These are phyloP conservation scores for Pterocarpus santalinus DNA, from an alignment of 306 rosid genomes.

Conservation along the genomic window DNA sequence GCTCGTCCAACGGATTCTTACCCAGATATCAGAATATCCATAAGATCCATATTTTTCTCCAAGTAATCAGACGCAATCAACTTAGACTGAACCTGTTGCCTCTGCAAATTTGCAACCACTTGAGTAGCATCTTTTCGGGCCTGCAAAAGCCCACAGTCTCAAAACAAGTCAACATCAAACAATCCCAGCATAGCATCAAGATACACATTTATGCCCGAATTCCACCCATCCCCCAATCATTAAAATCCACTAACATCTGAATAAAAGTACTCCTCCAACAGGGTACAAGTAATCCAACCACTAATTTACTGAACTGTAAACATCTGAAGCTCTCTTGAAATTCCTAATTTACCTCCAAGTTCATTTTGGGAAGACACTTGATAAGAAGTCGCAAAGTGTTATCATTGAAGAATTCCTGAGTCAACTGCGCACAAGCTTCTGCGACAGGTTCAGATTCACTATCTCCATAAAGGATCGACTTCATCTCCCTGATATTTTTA, in stretches of 20 bases:
- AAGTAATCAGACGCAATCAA: conserved; percentile 90
- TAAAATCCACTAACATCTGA: neutral
- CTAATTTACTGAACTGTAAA: neutral
- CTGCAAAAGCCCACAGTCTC: conserved; percentile 53
- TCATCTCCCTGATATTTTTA: conserved; percentile 77
- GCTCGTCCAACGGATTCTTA: conserved; percentile 44
- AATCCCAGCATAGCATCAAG: neutral
- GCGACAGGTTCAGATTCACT: conserved; percentile 92
- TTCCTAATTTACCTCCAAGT: conserved; percentile 73
- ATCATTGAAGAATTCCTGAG: conserved; percentile 83
- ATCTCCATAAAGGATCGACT: conserved; percentile 80
- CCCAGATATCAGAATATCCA: conserved; percentile 80
- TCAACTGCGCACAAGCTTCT: conserved; percentile 88
- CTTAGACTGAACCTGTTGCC: conserved; percentile 89
- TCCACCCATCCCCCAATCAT: neutral
- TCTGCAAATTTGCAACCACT: conserved; percentile 90
- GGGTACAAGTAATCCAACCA: neutral
- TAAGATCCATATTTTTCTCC: conserved; percentile 81
- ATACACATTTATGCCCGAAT: neutral
- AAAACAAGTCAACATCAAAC: conserved; percentile 11
- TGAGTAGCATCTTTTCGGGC: conserved; percentile 95
- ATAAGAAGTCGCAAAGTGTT: conserved; percentile 77
- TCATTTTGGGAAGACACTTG: conserved; percentile 75
- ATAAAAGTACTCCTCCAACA: neutral
- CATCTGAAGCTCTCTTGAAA: neutral